Base-by-base conservation (phyloP, 495 filamentous ascomycete species). In the Podospora conica region DNA sequence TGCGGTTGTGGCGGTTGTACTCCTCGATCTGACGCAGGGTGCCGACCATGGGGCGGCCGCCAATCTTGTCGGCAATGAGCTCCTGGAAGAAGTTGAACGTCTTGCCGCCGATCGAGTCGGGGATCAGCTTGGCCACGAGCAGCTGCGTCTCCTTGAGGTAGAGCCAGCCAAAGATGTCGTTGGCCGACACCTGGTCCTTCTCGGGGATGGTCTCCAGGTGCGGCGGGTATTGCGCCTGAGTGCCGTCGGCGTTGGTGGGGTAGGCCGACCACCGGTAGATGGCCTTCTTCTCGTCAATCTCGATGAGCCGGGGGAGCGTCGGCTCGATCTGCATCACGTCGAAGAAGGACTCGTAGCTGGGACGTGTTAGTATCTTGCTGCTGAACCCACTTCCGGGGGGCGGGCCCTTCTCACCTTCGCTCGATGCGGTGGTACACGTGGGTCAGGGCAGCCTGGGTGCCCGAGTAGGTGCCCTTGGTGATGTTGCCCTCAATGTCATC, bases 381-480 rank as follows among this genome's bases (percentile, higher is more conserved):
- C 55, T 11, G 24, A 53, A 20, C 7, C 3, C 12, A 7, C 1
- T 12, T 23, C 40, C 1, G 15, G 25, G 24, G 20, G 12, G 1
- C 6, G 20, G 20, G 18, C n/a, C 53, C 67, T 1, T 48, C 75
- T 70, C 66, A 79, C 74, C 69, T 76, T 58, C 75, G 72, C 64
- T 79, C 77, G 54, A 79, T 75, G 2, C 73, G 73, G 11, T 70
- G 67, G 62, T 80, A 79, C 2, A 74, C 67, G 64, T 81, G 73
- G 0, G 76, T 80, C 53, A 81, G 63, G 9, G 79, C 78, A 5
- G 78, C 60, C 57, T 79, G 75, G 2, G 79, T 81, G 9, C 79
- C 79, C 22, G 69, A 59, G 58, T 78, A 80, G 7, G 70, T 72
- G 3, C 74, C 75, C 58, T 74, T 58, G 22, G 21, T 53, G 20